phyloP scores from a whole-genome alignment of 169 alveolate species.

The Theileria annulata region DNA sequence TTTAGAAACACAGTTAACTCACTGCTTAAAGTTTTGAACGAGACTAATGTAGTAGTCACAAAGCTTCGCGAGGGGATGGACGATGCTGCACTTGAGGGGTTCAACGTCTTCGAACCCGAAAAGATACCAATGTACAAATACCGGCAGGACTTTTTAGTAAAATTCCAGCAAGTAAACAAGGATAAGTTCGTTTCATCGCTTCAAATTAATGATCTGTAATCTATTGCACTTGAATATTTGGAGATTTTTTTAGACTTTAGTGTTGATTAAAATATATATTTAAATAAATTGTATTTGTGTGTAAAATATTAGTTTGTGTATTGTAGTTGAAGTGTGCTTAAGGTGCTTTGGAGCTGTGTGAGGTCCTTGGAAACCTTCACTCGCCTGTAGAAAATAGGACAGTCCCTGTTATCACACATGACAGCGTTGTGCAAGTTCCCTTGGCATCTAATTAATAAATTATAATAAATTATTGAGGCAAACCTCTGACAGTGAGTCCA shows the following conservation, averaged over 20 bases:
- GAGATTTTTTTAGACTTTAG: background rate
- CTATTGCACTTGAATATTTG: background rate
- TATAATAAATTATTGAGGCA: background rate
- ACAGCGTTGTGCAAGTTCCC: constrained; percentile 94
- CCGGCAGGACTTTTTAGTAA: constrained; percentile 28
- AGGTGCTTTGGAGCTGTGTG: constrained; percentile 73
- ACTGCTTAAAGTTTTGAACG: constrained; percentile 38
- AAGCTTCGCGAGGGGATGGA: constrained; percentile 27
- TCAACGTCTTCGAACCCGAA: constrained; percentile 26
- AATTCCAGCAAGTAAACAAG: constrained; percentile 52
- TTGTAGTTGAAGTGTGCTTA: constrained; percentile 59
- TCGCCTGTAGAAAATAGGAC: constrained; percentile 97
- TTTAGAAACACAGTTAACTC: constrained; percentile 20
- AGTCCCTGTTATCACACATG: constrained; percentile 95
- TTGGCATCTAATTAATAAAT: constrained; percentile 86
- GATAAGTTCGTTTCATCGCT: constrained; percentile 36
- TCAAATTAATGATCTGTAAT: constrained; percentile 15
- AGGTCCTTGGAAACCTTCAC: constrained; percentile 91
- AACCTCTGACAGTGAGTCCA: constrained; percentile 96
- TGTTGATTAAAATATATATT: background rate
- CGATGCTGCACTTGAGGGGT: constrained; percentile 1
- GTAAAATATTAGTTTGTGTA: constrained; percentile 38
- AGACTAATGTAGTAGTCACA: constrained; percentile 25
- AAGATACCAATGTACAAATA: constrained; percentile 29
- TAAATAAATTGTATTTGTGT: no score